Evolutionary conservation across 2,329 filamentous ascomycete genomes (phyloP).

Genomic region (Bipolaris oryzae): DNA sequence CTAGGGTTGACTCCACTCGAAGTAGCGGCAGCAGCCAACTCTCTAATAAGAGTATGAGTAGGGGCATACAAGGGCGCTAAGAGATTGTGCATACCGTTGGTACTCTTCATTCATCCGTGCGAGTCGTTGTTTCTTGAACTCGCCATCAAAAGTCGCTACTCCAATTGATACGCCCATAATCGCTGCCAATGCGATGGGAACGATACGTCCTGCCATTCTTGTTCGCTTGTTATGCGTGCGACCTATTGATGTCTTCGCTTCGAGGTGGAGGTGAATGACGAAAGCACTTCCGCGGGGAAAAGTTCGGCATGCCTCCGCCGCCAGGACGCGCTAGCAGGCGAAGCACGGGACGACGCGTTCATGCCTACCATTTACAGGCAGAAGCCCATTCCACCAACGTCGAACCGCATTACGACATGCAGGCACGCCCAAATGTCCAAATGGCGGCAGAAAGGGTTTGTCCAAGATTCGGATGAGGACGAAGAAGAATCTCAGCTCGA

Average conservation of each 20-base stretch:
- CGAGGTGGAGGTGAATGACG: slow-evolving; percentile 21
- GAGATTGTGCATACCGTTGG: slow-evolving; percentile 28
- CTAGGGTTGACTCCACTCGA: slow-evolving; percentile 23
- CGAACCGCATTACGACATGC: slow-evolving; percentile 40
- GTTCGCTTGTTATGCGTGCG: not conserved
- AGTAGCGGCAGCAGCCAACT: slow-evolving; percentile 32
- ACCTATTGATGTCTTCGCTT: not conserved
- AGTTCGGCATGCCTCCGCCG: slow-evolving; percentile 22
- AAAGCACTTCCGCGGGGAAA: slow-evolving; percentile 22
- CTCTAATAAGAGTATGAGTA: slow-evolving; percentile 27
- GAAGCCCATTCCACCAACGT: slow-evolving; percentile 24
- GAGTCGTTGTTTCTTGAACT: slow-evolving; percentile 42
- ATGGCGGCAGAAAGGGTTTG: slow-evolving; percentile 58
- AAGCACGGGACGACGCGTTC: slow-evolving; percentile 34
- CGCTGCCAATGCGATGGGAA: slow-evolving; percentile 41
- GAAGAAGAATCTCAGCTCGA: slow-evolving; percentile 46
- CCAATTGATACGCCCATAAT: slow-evolving; percentile 42
- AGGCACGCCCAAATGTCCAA: slow-evolving; percentile 52
- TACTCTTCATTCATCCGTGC: slow-evolving; percentile 44
- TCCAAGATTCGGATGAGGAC: slow-evolving; percentile 59
- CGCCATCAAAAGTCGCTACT: slow-evolving; percentile 42
- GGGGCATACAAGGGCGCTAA: not conserved
- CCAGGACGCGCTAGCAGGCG: slow-evolving; percentile 25
- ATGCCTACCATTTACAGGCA: slow-evolving; percentile 15
- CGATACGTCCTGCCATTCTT: slow-evolving; percentile 41